Percentiles rank a stretch among this genome's conserved stretches.
These are phyloP conservation scores for Dothistroma pini DNA, from an alignment of 2,329 filamentous ascomycete species.

Conservation along the genomic window DNA sequence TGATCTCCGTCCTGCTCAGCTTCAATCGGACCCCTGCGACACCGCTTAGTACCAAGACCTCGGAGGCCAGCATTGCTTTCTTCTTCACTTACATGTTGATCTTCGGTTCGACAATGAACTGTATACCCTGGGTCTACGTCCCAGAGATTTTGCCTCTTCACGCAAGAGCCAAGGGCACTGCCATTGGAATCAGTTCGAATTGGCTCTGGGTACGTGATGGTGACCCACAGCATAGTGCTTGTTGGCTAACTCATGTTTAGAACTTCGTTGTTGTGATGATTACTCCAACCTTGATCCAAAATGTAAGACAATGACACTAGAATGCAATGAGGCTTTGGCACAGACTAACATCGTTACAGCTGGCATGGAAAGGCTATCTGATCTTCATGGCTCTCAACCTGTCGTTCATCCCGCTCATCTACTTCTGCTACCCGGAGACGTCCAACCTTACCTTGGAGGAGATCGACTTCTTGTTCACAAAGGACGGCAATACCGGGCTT, in stretches of 20 bases:
- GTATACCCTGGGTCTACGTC: slow-evolving; percentile 51
- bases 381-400: slow-evolving; percentile 52
- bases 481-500: slow-evolving; percentile 26
- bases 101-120: slow-evolving; percentile 44
- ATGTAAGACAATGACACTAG: slow-evolving; percentile 13
- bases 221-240: neutral
- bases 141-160: slow-evolving; percentile 51
- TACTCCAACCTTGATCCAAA: slow-evolving; percentile 47
- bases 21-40: slow-evolving; percentile 35
- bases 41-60: slow-evolving; percentile 38
- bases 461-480: slow-evolving; percentile 43
- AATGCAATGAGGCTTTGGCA: neutral
- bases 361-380: slow-evolving; percentile 52
- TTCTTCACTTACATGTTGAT: slow-evolving; percentile 45
- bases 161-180: slow-evolving; percentile 49
- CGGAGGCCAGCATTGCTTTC: slow-evolving; percentile 48
- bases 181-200: slow-evolving; percentile 49
- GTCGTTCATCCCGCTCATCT: slow-evolving; percentile 45
- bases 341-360: slow-evolving; percentile 28
- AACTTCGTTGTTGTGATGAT: slow-evolving; percentile 54
- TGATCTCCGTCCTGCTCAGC: slow-evolving; percentile 41
- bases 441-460: slow-evolving; percentile 44
- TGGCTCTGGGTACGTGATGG: slow-evolving; percentile 42
- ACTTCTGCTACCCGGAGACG: slow-evolving; percentile 46
- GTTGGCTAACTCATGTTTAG: slow-evolving; percentile 22